phyloP scores from a whole-genome alignment of 23 red algal genomes.

The Gracilariopsis chorda region DNA sequence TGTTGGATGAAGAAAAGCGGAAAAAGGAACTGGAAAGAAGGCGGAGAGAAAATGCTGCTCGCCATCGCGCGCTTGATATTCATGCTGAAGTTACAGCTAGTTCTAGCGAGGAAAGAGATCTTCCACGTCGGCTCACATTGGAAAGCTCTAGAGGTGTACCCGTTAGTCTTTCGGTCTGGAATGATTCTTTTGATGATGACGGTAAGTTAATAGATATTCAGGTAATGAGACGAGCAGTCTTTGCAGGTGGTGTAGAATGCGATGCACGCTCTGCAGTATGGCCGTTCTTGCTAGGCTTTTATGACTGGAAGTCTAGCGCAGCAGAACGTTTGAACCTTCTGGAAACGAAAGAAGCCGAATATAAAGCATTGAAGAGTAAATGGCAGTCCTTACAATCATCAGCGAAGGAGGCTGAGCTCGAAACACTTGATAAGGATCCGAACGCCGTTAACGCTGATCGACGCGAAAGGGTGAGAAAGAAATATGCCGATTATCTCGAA shows the following conservation, averaged over 20 bases:
- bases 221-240: slow-evolving; percentile 69
- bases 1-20: slow-evolving; percentile 39
- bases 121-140: slow-evolving; percentile 38
- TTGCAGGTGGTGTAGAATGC: slow-evolving; percentile 76
- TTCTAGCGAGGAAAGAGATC: slow-evolving; percentile 40
- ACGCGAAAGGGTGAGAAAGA: slow-evolving; percentile 58
- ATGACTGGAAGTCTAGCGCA: slow-evolving; percentile 48
- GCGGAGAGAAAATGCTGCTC: slow-evolving; percentile 36
- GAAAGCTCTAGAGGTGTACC: slow-evolving; percentile 33
- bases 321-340: slow-evolving; percentile 35
- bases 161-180: slow-evolving; percentile 29
- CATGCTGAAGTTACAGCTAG: slow-evolving; percentile 39
- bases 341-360: slow-evolving; percentile 27
- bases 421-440: not conserved
- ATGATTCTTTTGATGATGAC: slow-evolving; percentile 27
- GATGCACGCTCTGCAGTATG: slow-evolving; percentile 58
- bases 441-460: slow-evolving; percentile 14
- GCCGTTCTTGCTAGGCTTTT: slow-evolving; percentile 79
- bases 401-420: slow-evolving; percentile 30
- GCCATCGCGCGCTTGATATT: slow-evolving; percentile 61
- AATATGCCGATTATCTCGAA: slow-evolving; percentile 55
- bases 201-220: slow-evolving; percentile 64
- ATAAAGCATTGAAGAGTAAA: slow-evolving; percentile 32
- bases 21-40: not conserved
- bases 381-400: slow-evolving; percentile 29